Evolutionary conservation across 2,329 filamentous ascomycete genomes (phyloP), one percentile per base, ranked within the genome.

Genomic region (Diaporthe vaccinii): DNA sequence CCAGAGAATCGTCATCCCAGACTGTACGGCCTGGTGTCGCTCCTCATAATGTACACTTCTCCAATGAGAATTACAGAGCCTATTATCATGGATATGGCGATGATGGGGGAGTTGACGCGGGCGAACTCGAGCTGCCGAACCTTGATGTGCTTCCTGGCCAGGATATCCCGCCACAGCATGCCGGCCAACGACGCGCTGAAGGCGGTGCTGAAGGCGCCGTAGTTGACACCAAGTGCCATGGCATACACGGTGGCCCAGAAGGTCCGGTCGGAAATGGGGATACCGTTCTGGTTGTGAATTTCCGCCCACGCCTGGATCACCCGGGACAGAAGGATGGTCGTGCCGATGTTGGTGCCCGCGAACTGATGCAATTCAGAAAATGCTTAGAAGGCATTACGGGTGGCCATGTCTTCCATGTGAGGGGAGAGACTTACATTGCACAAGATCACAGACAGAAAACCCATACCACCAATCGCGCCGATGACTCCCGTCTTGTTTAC

Each of bases 221-320:
- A 95, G 81, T 95, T 95, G 76, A 94, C 91, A 2, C 93, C 93
- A 0, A 95, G 84, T 0, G 93, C 93, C 92, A 95, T 93, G 81
- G 89, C 90, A 82, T 95, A 95, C 0, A 95, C 90, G 0, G 93
- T 93, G 0, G 89, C 93, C 93, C 92, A 94, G 80, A 94, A 94
- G 0, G 89, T 93, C 4, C 93, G 88, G 58, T 94, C 84, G 17
- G 85, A 89, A 68, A 95, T 93, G 0, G 86, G 82, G 1, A 81
- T 83, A 0, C 83, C 82, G 53, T 86, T 88, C 0, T 77, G 75
- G 0, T 80, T 73, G 77, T 93, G 91, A 55, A 95, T 93, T 2
- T 84, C 79, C 77, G 90, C 85, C 93, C 93, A 95, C 0, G 89
- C 85, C 80, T 95, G 93, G 15, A 95, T 89, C 9, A 94, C 89